Percentiles rank a stretch among this genome's conserved stretches.
Conservation (phyloP, 495 filamentous ascomycete genomes). For the Cryomyces minteri region DNA sequence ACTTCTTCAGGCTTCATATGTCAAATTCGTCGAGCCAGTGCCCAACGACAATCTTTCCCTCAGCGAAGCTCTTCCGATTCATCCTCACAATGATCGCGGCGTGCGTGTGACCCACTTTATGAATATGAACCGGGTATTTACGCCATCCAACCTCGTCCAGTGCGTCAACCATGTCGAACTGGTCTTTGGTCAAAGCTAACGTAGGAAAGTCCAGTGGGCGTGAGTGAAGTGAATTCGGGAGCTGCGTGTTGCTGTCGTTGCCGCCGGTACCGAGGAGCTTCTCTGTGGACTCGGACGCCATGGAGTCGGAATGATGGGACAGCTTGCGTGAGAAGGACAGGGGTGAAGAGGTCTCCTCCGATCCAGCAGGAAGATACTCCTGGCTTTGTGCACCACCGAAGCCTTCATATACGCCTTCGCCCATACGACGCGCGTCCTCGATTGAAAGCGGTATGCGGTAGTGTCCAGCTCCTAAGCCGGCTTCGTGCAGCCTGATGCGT, state of each 20-base stretch:
- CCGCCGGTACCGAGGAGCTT: not conserved
- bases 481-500: constrained; percentile 60
- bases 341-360: constrained; percentile 12
- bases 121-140: constrained; percentile 78
- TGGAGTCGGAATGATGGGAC: not conserved
- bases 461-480: constrained; percentile 38
- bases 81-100: constrained; percentile 76
- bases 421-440: constrained; percentile 46
- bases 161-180: constrained; percentile 66
- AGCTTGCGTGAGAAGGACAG: not conserved
- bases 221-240: not conserved
- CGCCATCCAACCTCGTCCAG: constrained; percentile 57
- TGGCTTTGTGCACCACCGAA: constrained; percentile 41
- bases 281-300: not conserved
- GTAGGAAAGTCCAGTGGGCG: constrained; percentile 34
- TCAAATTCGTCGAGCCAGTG: constrained; percentile 74
- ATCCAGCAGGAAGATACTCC: constrained; percentile 33
- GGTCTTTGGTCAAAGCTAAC: constrained; percentile 56
- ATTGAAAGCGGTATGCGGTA: constrained; percentile 66
- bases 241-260: not conserved
- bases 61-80: constrained; percentile 40
- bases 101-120: constrained; percentile 60
- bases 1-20: constrained; percentile 22
- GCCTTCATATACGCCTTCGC: constrained; percentile 58
- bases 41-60: constrained; percentile 59